These are phyloP conservation scores for Suillus sp. DNA, from an alignment of 768 basidiomycete genomes.

Conservation along the genomic window DNA sequence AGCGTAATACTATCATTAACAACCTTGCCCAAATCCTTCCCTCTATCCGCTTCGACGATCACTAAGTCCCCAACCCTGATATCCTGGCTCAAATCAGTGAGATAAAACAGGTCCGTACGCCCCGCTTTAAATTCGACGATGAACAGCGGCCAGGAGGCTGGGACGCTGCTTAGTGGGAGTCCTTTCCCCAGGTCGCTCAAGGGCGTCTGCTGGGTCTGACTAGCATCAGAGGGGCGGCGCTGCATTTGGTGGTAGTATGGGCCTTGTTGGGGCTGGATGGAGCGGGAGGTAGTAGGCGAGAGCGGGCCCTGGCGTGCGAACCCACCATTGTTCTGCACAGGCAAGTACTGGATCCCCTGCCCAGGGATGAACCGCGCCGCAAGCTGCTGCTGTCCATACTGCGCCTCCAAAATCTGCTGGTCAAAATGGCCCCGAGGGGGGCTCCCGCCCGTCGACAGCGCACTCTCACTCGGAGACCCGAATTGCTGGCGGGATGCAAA, in stretches of 20 bases:
- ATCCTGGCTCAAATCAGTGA: conserved; percentile 63
- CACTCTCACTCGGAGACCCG: conserved; percentile 66
- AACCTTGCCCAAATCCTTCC: conserved; percentile 90
- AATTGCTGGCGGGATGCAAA: conserved; percentile 49
- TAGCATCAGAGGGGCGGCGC: conserved; percentile 44
- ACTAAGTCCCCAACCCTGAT: conserved; percentile 89
- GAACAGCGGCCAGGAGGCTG: conserved; percentile 85
- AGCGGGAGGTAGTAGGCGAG: conserved; percentile 46
- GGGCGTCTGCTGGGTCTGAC: conserved; percentile 20
- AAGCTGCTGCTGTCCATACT: conserved; percentile 36
- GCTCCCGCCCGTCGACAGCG: conserved; percentile 52
- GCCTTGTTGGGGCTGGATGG: conserved; percentile 33
- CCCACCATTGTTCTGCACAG: conserved; percentile 35
- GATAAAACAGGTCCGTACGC: conserved; percentile 92
- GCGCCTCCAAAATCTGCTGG: conserved; percentile 44
- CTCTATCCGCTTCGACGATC: conserved; percentile 95
- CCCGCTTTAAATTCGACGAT: conserved; percentile 99
- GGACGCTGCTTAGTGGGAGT: conserved; percentile 81
- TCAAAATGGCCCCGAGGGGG: conserved; percentile 52
- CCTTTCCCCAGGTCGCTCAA: conserved; percentile 80
- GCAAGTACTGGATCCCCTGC: conserved; percentile 62
- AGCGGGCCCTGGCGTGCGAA: conserved; percentile 52
- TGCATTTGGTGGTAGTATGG: conserved; percentile 35
- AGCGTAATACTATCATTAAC: conserved; percentile 90
- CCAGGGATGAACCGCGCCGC: conserved; percentile 66